phyloP scores from a whole-genome alignment of 208 protist genomes.

The Trypanosoma scelopori region DNA sequence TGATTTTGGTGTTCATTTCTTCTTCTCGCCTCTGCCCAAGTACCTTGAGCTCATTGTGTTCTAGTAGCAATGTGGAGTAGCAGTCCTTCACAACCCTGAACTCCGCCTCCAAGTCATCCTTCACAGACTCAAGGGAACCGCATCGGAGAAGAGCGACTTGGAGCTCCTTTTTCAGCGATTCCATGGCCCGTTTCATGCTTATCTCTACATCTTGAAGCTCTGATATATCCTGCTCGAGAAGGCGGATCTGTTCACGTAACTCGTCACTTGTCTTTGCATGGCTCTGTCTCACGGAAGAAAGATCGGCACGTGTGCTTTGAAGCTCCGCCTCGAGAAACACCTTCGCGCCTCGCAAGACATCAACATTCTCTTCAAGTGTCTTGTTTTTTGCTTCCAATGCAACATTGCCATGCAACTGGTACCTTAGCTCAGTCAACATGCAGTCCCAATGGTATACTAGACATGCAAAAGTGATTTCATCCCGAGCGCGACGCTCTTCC shows the following conservation, averaged over 20 bases:
- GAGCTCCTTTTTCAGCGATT: constrained; percentile 20
- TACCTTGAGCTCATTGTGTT: constrained; percentile 42
- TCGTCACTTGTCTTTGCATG: constrained; percentile 4
- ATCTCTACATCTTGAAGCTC: constrained; percentile 26
- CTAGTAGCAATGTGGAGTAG: constrained; percentile 57
- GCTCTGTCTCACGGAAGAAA: background rate
- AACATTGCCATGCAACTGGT: background rate
- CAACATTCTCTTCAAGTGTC: constrained; percentile 23
- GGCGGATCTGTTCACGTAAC: constrained; percentile 7
- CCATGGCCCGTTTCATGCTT: constrained; percentile 5
- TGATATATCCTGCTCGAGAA: constrained; percentile 17
- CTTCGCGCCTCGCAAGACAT: constrained; percentile 29
- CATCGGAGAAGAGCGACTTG: background rate
- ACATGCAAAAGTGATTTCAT: constrained; percentile 9
- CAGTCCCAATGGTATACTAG: background rate
- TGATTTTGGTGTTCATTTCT: constrained; percentile 15
- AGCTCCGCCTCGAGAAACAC: constrained; percentile 2
- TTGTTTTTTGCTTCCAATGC: constrained; percentile 23
- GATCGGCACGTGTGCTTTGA: background rate
- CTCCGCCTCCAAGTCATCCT: constrained; percentile 50
- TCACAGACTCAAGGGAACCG: constrained; percentile 4
- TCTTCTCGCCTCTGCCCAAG: constrained; percentile 26
- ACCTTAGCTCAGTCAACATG: background rate
- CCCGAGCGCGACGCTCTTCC: constrained; percentile 8
- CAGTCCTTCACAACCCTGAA: constrained; percentile 56